Conservation (phyloP, 306 rosid genomes). For the Trichosanthes truncata region DNA sequence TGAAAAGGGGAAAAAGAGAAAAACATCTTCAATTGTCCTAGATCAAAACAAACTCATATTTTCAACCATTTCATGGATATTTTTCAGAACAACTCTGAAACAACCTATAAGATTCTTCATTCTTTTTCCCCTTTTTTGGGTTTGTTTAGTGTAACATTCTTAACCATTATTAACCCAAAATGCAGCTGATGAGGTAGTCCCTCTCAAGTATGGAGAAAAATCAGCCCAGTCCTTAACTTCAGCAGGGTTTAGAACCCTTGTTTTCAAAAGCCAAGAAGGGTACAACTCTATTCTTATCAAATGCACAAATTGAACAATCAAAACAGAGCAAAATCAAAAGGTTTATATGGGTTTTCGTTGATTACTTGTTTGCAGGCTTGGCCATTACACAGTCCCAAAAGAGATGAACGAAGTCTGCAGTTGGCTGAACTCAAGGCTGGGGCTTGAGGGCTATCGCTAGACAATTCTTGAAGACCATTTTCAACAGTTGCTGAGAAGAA, state of each 20-base stretch:
- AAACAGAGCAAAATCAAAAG: background rate
- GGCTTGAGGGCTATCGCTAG: conserved; percentile 6
- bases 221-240: conserved; percentile 59
- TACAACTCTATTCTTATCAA: conserved; percentile 10
- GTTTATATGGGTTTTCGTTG: background rate
- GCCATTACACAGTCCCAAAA: conserved; percentile 90
- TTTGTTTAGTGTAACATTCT: conserved; percentile 7
- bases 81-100: background rate
- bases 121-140: background rate
- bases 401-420: conserved; percentile 94
- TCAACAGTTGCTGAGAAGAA: background rate
- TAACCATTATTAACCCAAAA: background rate
- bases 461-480: background rate
- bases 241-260: conserved; percentile 64
- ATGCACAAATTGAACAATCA: background rate
- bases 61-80: background rate
- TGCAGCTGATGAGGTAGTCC: conserved; percentile 73
- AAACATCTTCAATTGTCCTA: background rate
- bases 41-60: background rate
- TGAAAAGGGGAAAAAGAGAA: background rate
- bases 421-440: conserved; percentile 78
- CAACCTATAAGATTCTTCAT: background rate
- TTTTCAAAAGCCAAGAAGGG: conserved; percentile 85
- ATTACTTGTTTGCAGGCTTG: conserved; percentile 50
- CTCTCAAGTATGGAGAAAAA: conserved; percentile 61